Percentiles rank a stretch among this genome's conserved stretches.
phyloP scores from a whole-genome alignment of 2,329 filamentous ascomycete species.

The Fusarium abutilonis region DNA sequence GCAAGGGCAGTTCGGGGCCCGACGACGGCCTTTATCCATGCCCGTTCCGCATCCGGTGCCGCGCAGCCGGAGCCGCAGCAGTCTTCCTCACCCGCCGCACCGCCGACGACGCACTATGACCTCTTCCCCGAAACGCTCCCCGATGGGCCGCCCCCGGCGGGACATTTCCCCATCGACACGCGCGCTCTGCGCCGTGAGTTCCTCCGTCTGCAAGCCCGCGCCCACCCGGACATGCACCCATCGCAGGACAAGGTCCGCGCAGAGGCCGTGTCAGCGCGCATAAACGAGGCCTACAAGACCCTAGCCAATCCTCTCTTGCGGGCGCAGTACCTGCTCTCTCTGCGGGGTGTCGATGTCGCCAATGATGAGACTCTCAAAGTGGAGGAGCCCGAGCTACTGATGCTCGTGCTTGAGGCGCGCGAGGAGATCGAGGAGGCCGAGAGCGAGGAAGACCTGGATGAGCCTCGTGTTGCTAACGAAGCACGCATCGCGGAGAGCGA shows the following conservation, averaged over 20 bases:
- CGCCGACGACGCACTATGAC: conserved; percentile 74
- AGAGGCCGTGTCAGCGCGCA: conserved; percentile 80
- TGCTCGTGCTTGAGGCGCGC: conserved; percentile 81
- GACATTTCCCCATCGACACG: conserved; percentile 79
- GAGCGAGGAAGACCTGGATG: conserved; percentile 70
- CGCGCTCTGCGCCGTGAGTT: conserved; percentile 82
- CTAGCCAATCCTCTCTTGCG: conserved; percentile 79
- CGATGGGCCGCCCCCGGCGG: conserved; percentile 77
- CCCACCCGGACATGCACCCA: conserved; percentile 77
- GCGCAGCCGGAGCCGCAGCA: conserved; percentile 17
- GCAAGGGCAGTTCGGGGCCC: conserved; percentile 7
- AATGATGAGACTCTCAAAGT: conserved; percentile 80
- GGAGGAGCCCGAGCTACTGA: conserved; percentile 75
- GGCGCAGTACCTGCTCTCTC: conserved; percentile 86
- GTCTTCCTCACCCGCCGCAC: conserved; percentile 20
- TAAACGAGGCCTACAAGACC: conserved; percentile 93
- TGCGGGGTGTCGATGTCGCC: conserved; percentile 78
- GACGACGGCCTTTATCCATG: conserved; percentile 7
- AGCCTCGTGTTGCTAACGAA: conserved; percentile 72
- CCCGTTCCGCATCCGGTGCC: conserved; percentile 28
- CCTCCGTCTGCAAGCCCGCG: conserved; percentile 79
- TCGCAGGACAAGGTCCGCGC: conserved; percentile 66
- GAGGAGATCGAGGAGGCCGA: conserved; percentile 78
- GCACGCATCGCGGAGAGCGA: conserved; percentile 72
- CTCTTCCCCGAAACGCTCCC: conserved; percentile 87